Evolutionary conservation across 179 eudicot genomes (phyloP).

Genomic region (Silene coronaria): DNA sequence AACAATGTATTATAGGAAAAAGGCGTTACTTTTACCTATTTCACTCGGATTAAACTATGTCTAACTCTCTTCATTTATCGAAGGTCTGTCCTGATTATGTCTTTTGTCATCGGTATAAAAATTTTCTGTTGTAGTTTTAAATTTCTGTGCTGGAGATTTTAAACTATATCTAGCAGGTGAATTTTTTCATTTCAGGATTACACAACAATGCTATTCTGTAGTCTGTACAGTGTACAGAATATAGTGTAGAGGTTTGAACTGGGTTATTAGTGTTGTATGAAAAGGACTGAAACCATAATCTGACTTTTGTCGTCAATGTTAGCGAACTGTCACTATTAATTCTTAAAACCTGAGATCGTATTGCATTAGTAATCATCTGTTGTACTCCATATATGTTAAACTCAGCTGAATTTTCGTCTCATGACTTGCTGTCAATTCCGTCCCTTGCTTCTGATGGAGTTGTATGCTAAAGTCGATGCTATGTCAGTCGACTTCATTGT

Average conservation of each 20-base stretch:
- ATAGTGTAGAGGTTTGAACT: background rate
- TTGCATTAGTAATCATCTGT: background rate
- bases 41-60: background rate
- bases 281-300: background rate
- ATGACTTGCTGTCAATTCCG: background rate
- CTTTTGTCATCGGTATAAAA: too few species aligned
- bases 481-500: background rate
- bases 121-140: too few species aligned
- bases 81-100: background rate
- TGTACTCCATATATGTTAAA: too few species aligned
- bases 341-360: background rate
- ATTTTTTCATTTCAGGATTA: background rate
- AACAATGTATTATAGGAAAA: conserved; percentile 7
- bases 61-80: background rate
- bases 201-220: background rate
- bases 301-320: background rate
- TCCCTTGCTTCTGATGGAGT: background rate
- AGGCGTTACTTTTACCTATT: conserved; percentile 20
- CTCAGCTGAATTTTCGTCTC: background rate
- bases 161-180: too few species aligned
- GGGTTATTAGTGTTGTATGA: background rate
- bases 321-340: background rate
- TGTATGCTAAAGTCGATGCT: background rate
- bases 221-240: background rate
- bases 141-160: too few species aligned